Base-by-base conservation (phyloP, 2,329 filamentous ascomycete genomes). In the Neobulgaria alba region DNA sequence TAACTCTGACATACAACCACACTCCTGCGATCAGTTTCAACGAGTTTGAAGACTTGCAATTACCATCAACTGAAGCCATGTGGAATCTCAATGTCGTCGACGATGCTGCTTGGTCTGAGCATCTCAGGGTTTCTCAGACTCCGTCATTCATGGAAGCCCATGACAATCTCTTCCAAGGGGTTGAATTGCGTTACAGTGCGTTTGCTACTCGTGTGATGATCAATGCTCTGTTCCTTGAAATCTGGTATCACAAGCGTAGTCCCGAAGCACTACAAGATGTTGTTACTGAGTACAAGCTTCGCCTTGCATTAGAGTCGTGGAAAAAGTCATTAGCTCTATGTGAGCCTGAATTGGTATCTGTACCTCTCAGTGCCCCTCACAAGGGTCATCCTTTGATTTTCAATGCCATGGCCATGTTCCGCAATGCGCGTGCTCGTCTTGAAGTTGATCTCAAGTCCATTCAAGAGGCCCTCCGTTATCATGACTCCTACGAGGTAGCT, bases 161-260 rank as follows among this genome's bases (percentile, higher is more conserved):
- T 58, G 88, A 94, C 64, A 89, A 88, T 48, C 77, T 98, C 3
- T 96, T 96, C 71, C 88, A 95, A 62, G 92, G 90, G 49, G 87
- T 95, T 60, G 77, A 77, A 43, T 77, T 90, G 38, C 82, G 83
- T 54, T 98, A 96, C 70, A 96, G 90, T 59, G 90, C 90, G 1
- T 98, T 96, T 61, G 90, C 89, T 4, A 94, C 92, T 9, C 86
- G 92, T 48, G 87, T 96, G 50, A 93, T 98, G 86, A 95, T 96
- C 73, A 98, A 96, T 58, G 90, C 92, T 9, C 72, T 98, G 50
- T 98, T 96, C 72, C 74, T 98, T 36, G 92, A 96, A 63, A 90
- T 96, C 2, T 98, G 92, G 92, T 94, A 95, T 60, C 87, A 96
- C 69, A 95, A 95, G 75, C 85, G 92, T 58, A 95, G 87, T 62